Evolutionary conservation across 352 stramenopile genomes (phyloP), one percentile per base, ranked within the genome.

Genomic region (Pseudoperonospora humuli): DNA sequence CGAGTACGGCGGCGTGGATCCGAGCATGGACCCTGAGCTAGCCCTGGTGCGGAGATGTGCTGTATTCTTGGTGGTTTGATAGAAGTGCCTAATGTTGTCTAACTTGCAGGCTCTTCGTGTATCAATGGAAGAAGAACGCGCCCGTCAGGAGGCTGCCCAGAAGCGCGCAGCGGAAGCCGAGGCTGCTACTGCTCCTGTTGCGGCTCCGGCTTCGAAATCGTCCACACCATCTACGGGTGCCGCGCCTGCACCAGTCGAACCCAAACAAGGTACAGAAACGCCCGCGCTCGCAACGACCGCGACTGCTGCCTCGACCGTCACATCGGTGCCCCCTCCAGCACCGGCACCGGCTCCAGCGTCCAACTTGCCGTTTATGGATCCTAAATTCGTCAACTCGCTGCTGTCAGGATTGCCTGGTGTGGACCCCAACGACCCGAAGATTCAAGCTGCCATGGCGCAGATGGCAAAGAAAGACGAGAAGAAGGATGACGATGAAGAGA

Each of bases 61-160:
- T 31, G 14, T n/a, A 5, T 33, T 45, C 18, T 8, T 36, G 11
- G 5, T 23, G 18, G 15, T 7, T 21, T 19, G 23, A 33, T 15
- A n/a, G 29, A 13, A 36, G 14, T 9, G 15, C 9, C 32, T 68
- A 34, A 67, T 40, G 18, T 21, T 19, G 10, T 29, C 26, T 48
- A 19, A 14, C 11, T 2, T 47, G 10, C 39, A 93, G 81, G 67
- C 84, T 3, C 75, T 99, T 11, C 85, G 95, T 54, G 92, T 99
- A 7, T 98, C 93, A 40, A 98, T 98, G 95, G 96, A 99, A 70
- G 96, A 99, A 69, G 96, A 98, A 66, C 82, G 95, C 31, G 94
- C 91, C 11, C 80, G 94, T 24, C 93, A 98, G 49, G 93, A 99
- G 63, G 80, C 90, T 19, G 69, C 88, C 9, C 88, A 96, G 46